Base-by-base conservation (phyloP, 345 rosid species). In the Pelargonium nanum region DNA sequence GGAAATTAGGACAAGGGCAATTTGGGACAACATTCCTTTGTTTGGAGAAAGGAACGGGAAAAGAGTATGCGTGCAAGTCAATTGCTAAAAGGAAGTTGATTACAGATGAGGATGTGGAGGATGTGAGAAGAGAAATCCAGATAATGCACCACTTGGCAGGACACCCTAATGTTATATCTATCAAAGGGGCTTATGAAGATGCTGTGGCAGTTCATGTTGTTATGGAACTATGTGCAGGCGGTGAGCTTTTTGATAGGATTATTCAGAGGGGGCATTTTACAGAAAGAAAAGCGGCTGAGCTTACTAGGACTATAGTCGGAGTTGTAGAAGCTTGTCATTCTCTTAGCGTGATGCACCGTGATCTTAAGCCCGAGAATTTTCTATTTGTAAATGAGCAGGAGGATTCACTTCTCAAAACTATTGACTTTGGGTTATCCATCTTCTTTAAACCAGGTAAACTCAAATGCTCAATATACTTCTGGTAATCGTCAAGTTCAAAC, bases 121-220 rank as follows among this genome's bases (percentile, higher is more conserved):
- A 89, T 72, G 96, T 89, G 44, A 75, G 91, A 64, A 81, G 96
- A 57, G 96, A 89, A 67, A 83, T 89, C 76, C 95, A 86, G 72
- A 89, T 89, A 61, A 86, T 89, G 97, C 92, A 89, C 66, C 97
- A 89, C 56, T 78, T 87, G 77, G 87, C 90, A 7, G 97, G 97
- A 62, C 85, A 87, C 44, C 90, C 89, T 0, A 89, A 89, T 71
- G 95, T 89, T 55, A 78, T 89, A 57, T 81, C 83, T 16, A 80
- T 89, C 53, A 80, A 81, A 67, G 92, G 86, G 20, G 97, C 97
- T 62, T 89, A 83, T 17, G 97, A 89, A 72, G 97, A 89, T 72
- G 88, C 77, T 19, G 79, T 85, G 15, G 92, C 97, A 12, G 97
- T 89, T 50, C 89, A 85, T 22, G 85, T 89, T 45, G 89, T 89